A percentile compares a stretch with the other conserved stretches of the same genome.
These are phyloP conservation scores for Gossypium herbaceum DNA, from an alignment of 345 rosid species.

Conservation along the genomic window DNA sequence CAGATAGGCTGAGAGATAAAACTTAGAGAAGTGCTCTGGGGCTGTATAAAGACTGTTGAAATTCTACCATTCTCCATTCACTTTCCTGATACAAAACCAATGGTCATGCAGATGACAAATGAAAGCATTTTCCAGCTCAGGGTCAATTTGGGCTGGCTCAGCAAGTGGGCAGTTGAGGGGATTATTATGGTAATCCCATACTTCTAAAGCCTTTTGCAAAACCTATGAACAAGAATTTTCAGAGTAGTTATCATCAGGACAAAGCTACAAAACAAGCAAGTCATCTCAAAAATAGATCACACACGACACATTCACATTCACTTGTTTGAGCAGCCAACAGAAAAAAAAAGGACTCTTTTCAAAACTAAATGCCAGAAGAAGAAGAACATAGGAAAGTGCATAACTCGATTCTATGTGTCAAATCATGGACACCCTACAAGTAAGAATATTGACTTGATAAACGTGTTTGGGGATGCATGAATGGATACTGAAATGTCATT, in stretches of 20 bases:
- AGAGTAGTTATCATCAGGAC: background rate
- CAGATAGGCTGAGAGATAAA: constrained; percentile 78
- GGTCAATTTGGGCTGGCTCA: constrained; percentile 85
- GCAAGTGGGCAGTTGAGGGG: constrained; percentile 80
- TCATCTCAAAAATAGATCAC: background rate
- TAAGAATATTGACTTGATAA: background rate
- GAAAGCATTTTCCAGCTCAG: constrained; percentile 79
- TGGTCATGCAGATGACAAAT: constrained; percentile 95
- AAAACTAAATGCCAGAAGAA: too few relatives aligned
- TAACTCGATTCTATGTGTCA: background rate
- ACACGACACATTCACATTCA: constrained; percentile 1
- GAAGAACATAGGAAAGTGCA: too few relatives aligned
- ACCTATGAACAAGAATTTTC: constrained; percentile 44
- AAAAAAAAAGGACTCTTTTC: background rate
- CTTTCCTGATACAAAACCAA: constrained; percentile 92
- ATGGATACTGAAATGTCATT: background rate
- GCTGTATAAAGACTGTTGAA: constrained; percentile 93
- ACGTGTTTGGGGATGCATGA: background rate
- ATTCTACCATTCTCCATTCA: constrained; percentile 85
- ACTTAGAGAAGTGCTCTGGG: constrained; percentile 81
- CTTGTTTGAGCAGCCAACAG: constrained; percentile 1
- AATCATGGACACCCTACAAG: background rate
- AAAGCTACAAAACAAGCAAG: constrained; percentile 7
- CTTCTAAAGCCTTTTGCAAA: constrained; percentile 86
- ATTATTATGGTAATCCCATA: constrained; percentile 84